Evolutionary conservation across 106 monocot species (phyloP), one percentile per base, ranked within the genome.

Genomic region (Platanthera zijinensis): DNA sequence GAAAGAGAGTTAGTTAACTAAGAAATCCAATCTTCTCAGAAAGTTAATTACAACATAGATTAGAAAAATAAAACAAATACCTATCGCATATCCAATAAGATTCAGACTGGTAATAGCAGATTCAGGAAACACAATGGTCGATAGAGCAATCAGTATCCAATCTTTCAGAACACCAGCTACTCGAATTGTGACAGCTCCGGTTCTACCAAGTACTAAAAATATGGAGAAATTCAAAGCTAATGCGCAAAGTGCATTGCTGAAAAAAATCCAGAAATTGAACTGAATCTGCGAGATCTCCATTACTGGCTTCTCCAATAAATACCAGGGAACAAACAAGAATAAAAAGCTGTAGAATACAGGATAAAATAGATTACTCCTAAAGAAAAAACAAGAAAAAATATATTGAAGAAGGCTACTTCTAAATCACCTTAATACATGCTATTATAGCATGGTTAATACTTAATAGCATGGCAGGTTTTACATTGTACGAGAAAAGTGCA

Each of bases 151-250:
- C 7, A 99, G 73, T 81, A 99, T 92, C 97, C 97, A 99, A 56
- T 99, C 97, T 82, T 99, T 99, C 45, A 99, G 77, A 76, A 99
- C 97, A 50, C 97, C 97, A 69, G 97, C 94, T 57, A 99, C 91
- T 71, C 94, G 81, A 8, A 92, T 94, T 5, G 97, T 99, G 19
- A 99, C 91, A 52, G 97, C 97, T 7, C 94, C 91, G 39, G 94
- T 99, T 85, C 94, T 87, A 54, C 97, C 97, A 51, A 99, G 91
- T 54, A 94, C 94, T 56, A 99, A 77, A 81, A 99, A 99, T 83
- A 99, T 91, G 52, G 89, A 87, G 73, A 99, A 85, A 68, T 99
- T 99, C 84, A 99, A 88, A 52, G 91, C 94, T 52, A 99, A 82
- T 45, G 97, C 97, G 79, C 94, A 94, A 39, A 99, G 67, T 8